Evolutionary conservation across 257 asterid species (phyloP).

Genomic region (Phtheirospermum japonicum): DNA sequence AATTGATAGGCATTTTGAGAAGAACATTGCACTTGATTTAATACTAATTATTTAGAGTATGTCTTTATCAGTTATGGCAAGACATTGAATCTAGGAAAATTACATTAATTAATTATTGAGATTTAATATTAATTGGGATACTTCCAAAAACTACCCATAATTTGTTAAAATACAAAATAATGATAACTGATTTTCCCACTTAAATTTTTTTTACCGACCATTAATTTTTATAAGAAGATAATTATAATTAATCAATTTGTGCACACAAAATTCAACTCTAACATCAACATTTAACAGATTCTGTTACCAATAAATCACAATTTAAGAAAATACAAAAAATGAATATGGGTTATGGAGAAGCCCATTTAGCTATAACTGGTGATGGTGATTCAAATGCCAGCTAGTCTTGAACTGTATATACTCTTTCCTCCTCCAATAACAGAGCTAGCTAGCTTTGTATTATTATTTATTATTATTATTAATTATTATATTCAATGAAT

Average conservation of each 20-base stretch:
- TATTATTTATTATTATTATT: too few relatives aligned
- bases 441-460: not conserved
- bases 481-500: too few relatives aligned
- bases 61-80: too few relatives aligned
- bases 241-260: not conserved
- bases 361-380: conserved; percentile 1
- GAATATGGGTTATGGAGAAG: not conserved
- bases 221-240: too few relatives aligned
- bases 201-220: too few relatives aligned
- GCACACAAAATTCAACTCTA: not conserved
- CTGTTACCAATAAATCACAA: not conserved
- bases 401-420: conserved; percentile 34
- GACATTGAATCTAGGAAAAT: too few relatives aligned
- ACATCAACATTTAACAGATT: conserved; percentile 2
- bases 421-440: not conserved
- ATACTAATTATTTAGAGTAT: not conserved
- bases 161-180: too few relatives aligned
- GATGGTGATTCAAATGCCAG: conserved; percentile 31
- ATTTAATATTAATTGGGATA: too few relatives aligned
- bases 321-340: conserved; percentile 3
- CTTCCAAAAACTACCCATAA: too few relatives aligned
- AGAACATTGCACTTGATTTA: conserved; percentile 1
- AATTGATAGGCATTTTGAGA: not conserved
- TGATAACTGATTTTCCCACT: too few relatives aligned
- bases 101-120: too few relatives aligned